Percentiles rank a stretch among this genome's conserved stretches.
phyloP scores from a whole-genome alignment of 2,329 filamentous ascomycete species.

The Venturia pyrina region DNA sequence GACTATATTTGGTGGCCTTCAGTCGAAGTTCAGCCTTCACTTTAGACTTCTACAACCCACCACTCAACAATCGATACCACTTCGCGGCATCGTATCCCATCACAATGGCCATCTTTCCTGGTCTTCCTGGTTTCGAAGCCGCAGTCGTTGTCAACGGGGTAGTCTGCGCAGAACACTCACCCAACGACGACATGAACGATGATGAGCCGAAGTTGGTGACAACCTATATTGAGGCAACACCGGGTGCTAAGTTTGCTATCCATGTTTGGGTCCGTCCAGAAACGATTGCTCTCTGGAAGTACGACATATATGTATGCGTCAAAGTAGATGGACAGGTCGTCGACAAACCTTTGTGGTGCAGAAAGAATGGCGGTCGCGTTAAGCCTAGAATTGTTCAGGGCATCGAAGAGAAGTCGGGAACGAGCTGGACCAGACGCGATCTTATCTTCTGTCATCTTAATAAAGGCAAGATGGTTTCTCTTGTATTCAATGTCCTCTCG shows the following conservation, averaged over 20 bases:
- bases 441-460: not conserved
- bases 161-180: not conserved
- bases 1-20: no score
- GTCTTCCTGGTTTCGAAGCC: not conserved
- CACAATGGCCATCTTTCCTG: not conserved
- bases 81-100: not conserved
- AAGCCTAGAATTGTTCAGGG: not conserved
- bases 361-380: not conserved
- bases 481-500: not conserved
- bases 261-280: slow-evolving; percentile 1
- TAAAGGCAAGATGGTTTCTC: not conserved
- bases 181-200: not conserved
- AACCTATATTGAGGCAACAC: slow-evolving; percentile 24
- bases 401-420: not conserved
- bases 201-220: slow-evolving; percentile 10
- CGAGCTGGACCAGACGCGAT: not conserved
- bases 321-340: not conserved
- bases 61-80: no score
- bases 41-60: no score
- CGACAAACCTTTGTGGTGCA: not conserved
- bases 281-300: not conserved
- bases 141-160: not conserved
- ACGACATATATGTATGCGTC: not conserved
- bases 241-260: slow-evolving; percentile 20
- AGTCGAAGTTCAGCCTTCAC: no score